Evolutionary conservation across 345 rosid genomes (phyloP).

Genomic region (Hibiscus tridactylites): DNA sequence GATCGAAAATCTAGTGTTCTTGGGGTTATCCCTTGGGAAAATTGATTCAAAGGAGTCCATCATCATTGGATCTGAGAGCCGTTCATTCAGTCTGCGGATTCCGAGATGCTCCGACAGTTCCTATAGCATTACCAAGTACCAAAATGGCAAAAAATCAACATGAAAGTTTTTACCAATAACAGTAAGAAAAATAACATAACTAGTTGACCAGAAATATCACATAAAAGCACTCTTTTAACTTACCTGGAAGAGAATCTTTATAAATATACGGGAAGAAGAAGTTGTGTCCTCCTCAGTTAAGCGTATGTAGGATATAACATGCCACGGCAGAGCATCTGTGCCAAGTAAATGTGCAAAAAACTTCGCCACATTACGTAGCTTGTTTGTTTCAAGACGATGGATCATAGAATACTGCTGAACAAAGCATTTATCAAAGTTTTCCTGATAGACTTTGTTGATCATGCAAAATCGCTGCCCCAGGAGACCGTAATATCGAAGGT

Average conservation of each 20-base stretch:
- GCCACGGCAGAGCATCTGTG: conserved; percentile 93
- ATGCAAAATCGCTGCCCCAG: conserved; percentile 92
- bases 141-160: background rate
- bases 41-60: conserved; percentile 73
- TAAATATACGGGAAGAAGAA: conserved; percentile 85
- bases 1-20: conserved; percentile 81
- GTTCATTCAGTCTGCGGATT: conserved; percentile 66
- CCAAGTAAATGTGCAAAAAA: conserved; percentile 95
- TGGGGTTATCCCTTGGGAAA: conserved; percentile 85
- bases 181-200: background rate
- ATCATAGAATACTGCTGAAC: conserved; percentile 95
- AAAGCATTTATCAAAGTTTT: conserved; percentile 84
- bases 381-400: conserved; percentile 86
- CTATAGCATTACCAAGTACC: conserved; percentile 33
- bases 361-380: conserved; percentile 80
- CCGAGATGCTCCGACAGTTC: conserved; percentile 90
- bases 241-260: conserved; percentile 97
- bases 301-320: conserved; percentile 72
- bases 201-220: background rate
- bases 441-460: conserved; percentile 85
- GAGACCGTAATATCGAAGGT: conserved; percentile 84
- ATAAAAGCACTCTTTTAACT: background rate
- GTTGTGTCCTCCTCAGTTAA: conserved; percentile 92
- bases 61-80: conserved; percentile 66
- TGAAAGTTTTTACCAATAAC: background rate